Base-by-base conservation (phyloP, 2,329 filamentous ascomycete genomes). In the Monilinia fructicola region DNA sequence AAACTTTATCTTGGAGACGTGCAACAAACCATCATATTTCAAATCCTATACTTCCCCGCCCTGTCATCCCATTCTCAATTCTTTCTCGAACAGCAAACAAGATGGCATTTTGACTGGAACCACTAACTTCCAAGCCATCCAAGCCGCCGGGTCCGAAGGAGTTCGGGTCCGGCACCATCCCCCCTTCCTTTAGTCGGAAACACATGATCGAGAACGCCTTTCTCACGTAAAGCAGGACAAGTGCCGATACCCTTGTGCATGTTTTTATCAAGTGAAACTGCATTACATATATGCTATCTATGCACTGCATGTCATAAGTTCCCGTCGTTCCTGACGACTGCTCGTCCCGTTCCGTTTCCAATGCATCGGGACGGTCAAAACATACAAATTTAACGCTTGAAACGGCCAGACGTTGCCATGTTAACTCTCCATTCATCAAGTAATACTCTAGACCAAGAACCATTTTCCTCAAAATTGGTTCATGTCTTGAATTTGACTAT, bases 71-170 rank as follows among this genome's bases (percentile, higher is more conserved):
- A 60, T 48, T 28, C 28, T 31, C 40, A 46, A 59, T 48, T 28
- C 42, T 21, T 48, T 59, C 42, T 23, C 56, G 10, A 42, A 60
- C 56, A 60, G 42, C 42, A 48, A 48, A 48, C 56, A 60, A 60
- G 42, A 60, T 60, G n/a, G 4, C 42, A 21, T 48, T 35, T 28
- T 60, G 42, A 28, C 4, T 46, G 44, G 18, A 21, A 60, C 14
- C 9, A 26, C 14, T 50, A 38, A 60, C 11, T n/a, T 38, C 4
- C 28, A 61, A 61, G 28, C 42, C 44, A 35, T 60, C 44, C 23
- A 48, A 35, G 16, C 28, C 12, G 16, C 28, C 42, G 40, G 42
- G 55, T 50, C 44, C 58, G 28, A 60, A 38, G 4, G 7, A 10
- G 38, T 44, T 50, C 31, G 44, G 44, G n/a, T 60, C 56, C 56